Evolutionary conservation across 164 flowering plant genomes (phyloP).

Genomic region (Nymphaea thermarum): DNA sequence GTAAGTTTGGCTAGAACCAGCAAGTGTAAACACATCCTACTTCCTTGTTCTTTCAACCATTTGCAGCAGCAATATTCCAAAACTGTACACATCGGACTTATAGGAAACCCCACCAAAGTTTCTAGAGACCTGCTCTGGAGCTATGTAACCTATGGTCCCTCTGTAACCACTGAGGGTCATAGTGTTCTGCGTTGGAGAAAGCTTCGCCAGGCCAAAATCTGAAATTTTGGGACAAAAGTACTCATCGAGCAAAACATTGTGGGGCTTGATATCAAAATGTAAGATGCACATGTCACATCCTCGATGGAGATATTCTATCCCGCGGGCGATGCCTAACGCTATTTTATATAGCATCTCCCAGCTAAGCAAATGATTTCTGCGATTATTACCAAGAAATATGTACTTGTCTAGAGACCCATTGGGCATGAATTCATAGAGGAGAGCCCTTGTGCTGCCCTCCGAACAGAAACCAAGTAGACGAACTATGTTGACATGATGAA

Average conservation of each 20-base stretch:
- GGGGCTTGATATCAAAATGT: constrained; percentile 19
- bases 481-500: constrained; percentile 30
- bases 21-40: too few relatives aligned
- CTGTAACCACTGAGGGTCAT: constrained; percentile 2
- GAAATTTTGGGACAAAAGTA: constrained; percentile 15
- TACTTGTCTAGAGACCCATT: constrained; percentile 37
- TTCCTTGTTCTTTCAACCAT: not conserved
- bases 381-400: constrained; percentile 11
- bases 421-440: constrained; percentile 29
- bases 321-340: constrained; percentile 11
- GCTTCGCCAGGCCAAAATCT: constrained; percentile 19
- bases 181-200: constrained; percentile 1
- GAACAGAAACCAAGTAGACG: constrained; percentile 22
- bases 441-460: constrained; percentile 24
- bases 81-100: constrained; percentile 14
- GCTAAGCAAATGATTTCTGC: not conserved
- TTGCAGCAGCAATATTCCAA: constrained; percentile 16
- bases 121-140: constrained; percentile 12
- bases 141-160: constrained; percentile 17
- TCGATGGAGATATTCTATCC: constrained; percentile 13
- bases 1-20: constrained; percentile 1
- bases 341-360: constrained; percentile 9
- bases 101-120: constrained; percentile 7
- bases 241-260: constrained; percentile 14
- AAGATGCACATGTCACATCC: constrained; percentile 11